Conservation (phyloP, 192 early-diverging fungal species). For the Entomortierella parvispora region DNA sequence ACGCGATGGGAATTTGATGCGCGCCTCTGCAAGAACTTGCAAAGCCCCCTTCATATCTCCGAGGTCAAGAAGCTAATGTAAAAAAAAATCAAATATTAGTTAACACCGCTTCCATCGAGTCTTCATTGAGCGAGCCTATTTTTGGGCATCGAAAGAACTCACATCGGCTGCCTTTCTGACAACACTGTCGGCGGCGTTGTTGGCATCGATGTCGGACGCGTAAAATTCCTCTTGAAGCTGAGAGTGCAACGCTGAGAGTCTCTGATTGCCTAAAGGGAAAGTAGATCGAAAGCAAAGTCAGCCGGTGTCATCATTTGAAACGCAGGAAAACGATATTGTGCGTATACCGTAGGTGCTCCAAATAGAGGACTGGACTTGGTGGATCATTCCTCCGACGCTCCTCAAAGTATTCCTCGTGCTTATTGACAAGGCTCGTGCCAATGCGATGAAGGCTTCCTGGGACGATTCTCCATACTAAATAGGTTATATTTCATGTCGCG, state of each 20-base stretch:
- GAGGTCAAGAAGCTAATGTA: conserved; percentile 6
- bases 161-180: conserved; percentile 38
- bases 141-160: neutral
- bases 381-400: conserved; percentile 15
- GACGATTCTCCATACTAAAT: conserved; percentile 36
- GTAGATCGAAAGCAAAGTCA: neutral
- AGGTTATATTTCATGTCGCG: too few species aligned
- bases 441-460: conserved; percentile 12
- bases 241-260: conserved; percentile 30
- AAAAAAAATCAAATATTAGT: too few species aligned
- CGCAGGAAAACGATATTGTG: neutral
- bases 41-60: conserved; percentile 24
- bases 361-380: conserved; percentile 28
- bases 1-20: conserved; percentile 21
- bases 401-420: conserved; percentile 22
- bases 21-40: conserved; percentile 20
- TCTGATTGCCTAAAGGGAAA: conserved; percentile 15
- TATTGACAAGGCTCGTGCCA: conserved; percentile 33
- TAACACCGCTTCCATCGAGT: too few species aligned
- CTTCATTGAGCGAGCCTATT: too few species aligned
- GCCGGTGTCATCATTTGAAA: neutral
- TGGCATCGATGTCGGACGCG: conserved; percentile 26
- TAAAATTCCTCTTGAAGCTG: conserved; percentile 35
- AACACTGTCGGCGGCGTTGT: conserved; percentile 18
- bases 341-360: conserved; percentile 40